phyloP scores from a whole-genome alignment of 176 grass and related monocot genomes.

The Triticum aestivum region IWGSC_CS_RefSeq_v2.1 NC_057800.1:538157393-538157892 shows the following conservation, averaged over 20 bases:
- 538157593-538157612: neutral
- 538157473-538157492: too few relatives aligned
- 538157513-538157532: too few relatives aligned
- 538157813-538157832: constrained; percentile 20
- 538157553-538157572: neutral
- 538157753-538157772: constrained; percentile 4
- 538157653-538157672: neutral
- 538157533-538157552: neutral
- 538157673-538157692: neutral
- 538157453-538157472: neutral
- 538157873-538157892: neutral
- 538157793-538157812: neutral
- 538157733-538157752: constrained; percentile 24
- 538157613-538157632: neutral
- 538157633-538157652: neutral
- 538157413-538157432: neutral
- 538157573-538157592: neutral
- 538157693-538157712: neutral
- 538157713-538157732: constrained; percentile 23
- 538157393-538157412: neutral
- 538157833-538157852: neutral
- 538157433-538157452: neutral
- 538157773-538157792: neutral
- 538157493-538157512: neutral
- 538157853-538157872: constrained; percentile 23